These are phyloP conservation scores for Tolypocladium tundrense DNA, from an alignment of 2,329 filamentous ascomycete genomes.

Conservation along the genomic window DNA sequence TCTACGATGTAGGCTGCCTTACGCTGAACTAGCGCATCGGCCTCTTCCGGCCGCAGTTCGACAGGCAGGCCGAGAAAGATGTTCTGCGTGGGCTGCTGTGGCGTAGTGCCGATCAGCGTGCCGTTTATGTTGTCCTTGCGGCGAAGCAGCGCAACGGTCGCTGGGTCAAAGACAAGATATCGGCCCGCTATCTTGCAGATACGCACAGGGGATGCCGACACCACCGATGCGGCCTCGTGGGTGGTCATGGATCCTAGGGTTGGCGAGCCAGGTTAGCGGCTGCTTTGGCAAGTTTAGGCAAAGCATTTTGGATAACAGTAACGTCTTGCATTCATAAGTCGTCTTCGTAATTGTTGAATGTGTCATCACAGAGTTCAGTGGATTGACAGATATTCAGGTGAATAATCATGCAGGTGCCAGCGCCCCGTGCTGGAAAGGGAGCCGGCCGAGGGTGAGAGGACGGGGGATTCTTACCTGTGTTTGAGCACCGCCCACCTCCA, in stretches of 20 bases:
- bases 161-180: constrained; percentile 83
- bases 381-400: constrained; percentile 49
- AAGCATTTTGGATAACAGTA: background rate
- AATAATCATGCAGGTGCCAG: constrained; percentile 34
- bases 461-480: background rate
- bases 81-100: constrained; percentile 90
- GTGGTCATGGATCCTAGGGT: background rate
- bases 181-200: constrained; percentile 73
- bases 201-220: constrained; percentile 43
- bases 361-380: constrained; percentile 40
- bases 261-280: background rate
- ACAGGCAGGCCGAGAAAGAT: constrained; percentile 83
- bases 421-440: background rate
- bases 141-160: constrained; percentile 68
- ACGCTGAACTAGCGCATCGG: constrained; percentile 66
- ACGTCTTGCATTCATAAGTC: constrained; percentile 25
- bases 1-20: constrained; percentile 72
- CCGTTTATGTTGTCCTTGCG: constrained; percentile 76
- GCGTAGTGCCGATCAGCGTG: constrained; percentile 76
- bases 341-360: constrained; percentile 32
- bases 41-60: constrained; percentile 87
- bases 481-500: background rate
- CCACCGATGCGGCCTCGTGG: background rate
- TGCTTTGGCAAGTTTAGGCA: background rate
- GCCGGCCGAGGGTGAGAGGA: background rate